Evolutionary conservation across 2,329 filamentous ascomycete genomes (phyloP), one percentile per base, ranked within the genome.

Genomic region (Zymoseptoria tritici): DNA sequence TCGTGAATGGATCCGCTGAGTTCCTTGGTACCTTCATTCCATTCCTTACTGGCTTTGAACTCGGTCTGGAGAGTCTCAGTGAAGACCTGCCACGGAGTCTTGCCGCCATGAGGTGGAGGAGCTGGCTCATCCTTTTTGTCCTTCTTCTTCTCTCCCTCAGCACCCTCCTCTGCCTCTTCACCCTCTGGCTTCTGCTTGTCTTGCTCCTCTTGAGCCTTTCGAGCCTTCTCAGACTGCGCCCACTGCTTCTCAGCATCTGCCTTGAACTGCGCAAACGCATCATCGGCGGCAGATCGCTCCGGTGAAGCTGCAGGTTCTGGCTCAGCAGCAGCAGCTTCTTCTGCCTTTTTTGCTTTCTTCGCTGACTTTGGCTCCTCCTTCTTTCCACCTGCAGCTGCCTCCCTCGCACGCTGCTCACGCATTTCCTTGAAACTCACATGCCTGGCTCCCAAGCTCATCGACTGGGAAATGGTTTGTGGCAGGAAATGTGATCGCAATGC

Each of bases 21-120:
- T 66, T 94, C 90, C 79, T 99, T 97, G 50, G 93, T 99, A 51
- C 91, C 96, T 73, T 99, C 94, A 72, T 99, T 96, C 94, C 94
- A 99, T 75, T 99, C 94, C 73, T 97, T 96, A 16, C 92, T 97
- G 56, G 91, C 89, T 76, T 97, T 91, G 78, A 99, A 96, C 77
- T 99, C 94, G 59, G 82, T 83, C 74, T 90, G 85, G 77, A 99
- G 85, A n/a, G 94, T 99, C 73, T 99, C 94, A 71, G 90, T 90
- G 79, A 99, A 99, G 31, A 99, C 94, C 74, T 97, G 91, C 92
- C 94, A 97, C 57, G 94, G 94, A 2, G 93, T 94, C 81, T 99
- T 99, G 79, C 96, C 91, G 62, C 94, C 94, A 72, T 99, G 94
- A 20, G 92, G 93, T n/a, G 94, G 93, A 13, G 92, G 93, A 21